Evolutionary conservation across 2,329 filamentous ascomycete species (phyloP), one percentile per base, ranked within the genome.

Genomic region (Myriangium duriaei): DNA sequence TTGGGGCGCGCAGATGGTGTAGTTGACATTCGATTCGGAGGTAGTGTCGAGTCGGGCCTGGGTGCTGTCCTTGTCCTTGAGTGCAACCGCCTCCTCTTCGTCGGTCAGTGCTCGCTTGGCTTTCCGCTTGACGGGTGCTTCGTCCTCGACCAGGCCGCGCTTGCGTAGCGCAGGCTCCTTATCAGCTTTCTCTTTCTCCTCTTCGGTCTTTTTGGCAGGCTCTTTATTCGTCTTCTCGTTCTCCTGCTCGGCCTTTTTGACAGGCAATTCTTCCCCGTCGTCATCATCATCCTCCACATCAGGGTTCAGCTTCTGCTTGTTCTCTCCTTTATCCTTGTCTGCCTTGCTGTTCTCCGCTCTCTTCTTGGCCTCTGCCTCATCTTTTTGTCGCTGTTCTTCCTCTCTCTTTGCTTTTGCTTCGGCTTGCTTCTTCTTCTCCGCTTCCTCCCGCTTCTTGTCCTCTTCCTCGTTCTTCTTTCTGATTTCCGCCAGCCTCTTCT

Each of bases 1-100:
- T 43, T 68, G 64, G 1, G 63, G 62, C 0, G 60, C 56, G 47
- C 63, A 66, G 34, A 67, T 59, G 3, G 55, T 59, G 39, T 35
- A 42, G 13, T 32, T 32, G 18, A 13, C 28, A 13, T 11, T 33
- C 21, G 28, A 16, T 18, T 30, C 28, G 11, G 19, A 28, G 32
- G 11, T 13, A 21, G 7, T 24, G 6, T 12, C 15, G 11, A 24
- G 4, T 11, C 26, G 18, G 11, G 34, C n/a, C n/a, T n/a, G n/a
- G n/a, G n/a, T n/a, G n/a, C n/a, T 12, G n/a, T 32, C 30, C 14
- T 16, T 24, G n/a, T 36, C 16, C 14, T n/a, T 15, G 34, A 15
- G 4, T 4, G 11, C 34, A 4, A 11, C 11, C 6, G 34, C n/a
- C 4, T 9, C 17, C 11, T 29, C 11, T 19, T 29, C 17, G 24